Base-by-base conservation (phyloP, 1,284 basidiomycete species). In the Malassezia pachydermatis region DNA sequence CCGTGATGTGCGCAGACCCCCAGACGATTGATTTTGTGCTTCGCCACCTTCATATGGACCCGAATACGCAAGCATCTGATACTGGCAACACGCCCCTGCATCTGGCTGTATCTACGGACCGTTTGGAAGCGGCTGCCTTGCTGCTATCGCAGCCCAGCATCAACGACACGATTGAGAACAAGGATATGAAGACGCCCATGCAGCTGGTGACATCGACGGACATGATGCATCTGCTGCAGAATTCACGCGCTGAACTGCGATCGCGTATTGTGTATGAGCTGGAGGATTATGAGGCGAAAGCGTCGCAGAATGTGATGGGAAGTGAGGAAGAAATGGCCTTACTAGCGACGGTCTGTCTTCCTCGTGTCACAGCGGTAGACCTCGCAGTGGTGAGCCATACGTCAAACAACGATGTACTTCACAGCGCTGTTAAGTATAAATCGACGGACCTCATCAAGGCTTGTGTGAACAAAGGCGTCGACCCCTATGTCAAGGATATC, bases 401-500 rank as follows among this genome's bases (percentile, higher is more conserved):
- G 16, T 54, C 58, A 1, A 88, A 88, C 1, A 78, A 79, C 5
- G 83, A 87, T 1, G 73, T 94, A 1, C 76, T 95, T 1, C 89
- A 95, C 60, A 88, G 90, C 70, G 88, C 89, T 0, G 87, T 86
- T 0, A 76, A 79, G 46, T 77, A 87, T 22, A 84, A 85, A 48
- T 87, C 95, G 67, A 75, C 89, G 7, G 76, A 80, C 10, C 75
- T 94, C 16, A 82, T 95, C 28, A 86, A 94, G 68, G 76, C 87
- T 10, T 83, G 82, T 0, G 81, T 90, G 1, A 80, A 83, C 42
- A 82, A 83, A 10, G 89, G 89, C 1, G 88, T 86, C 0, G 88
- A 94, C 67, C 84, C 94, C 1, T 90, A 92, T 60, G 83, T 84
- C 1, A 78, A 88, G 5, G 86, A 96, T 72, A 77, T 81, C 27